Conservation (phyloP, 768 basidiomycete genomes). For the Hydnomerulius pinastri region DNA sequence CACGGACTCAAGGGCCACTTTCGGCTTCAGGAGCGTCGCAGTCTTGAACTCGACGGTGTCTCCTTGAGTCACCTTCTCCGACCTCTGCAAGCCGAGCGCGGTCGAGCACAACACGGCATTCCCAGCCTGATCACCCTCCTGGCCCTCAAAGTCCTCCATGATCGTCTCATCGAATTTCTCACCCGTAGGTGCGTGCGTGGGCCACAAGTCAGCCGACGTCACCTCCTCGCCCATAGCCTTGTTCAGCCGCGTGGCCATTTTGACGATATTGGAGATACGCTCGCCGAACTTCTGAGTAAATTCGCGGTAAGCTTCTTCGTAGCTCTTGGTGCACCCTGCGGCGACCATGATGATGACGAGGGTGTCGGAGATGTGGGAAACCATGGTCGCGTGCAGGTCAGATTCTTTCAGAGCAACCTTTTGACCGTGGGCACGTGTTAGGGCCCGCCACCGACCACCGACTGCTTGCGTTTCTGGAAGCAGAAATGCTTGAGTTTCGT, state of each 20-base stretch:
- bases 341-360: slow-evolving; percentile 44
- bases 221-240: slow-evolving; percentile 61
- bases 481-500: background rate
- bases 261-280: slow-evolving; percentile 36
- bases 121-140: slow-evolving; percentile 9
- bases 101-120: slow-evolving; percentile 53
- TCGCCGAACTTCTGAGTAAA: slow-evolving; percentile 38
- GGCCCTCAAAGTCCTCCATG: slow-evolving; percentile 50
- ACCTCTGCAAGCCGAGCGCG: slow-evolving; percentile 51
- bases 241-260: slow-evolving; percentile 32
- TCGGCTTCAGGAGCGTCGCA: slow-evolving; percentile 51
- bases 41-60: slow-evolving; percentile 49
- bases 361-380: slow-evolving; percentile 46
- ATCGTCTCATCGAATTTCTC: slow-evolving; percentile 38
- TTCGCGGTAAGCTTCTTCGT: slow-evolving; percentile 31
- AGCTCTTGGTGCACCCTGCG: slow-evolving; percentile 38
- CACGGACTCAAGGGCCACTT: slow-evolving; percentile 47
- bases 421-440: slow-evolving; percentile 50
- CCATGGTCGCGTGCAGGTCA: slow-evolving; percentile 36
- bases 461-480: slow-evolving; percentile 49
- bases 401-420: slow-evolving; percentile 32
- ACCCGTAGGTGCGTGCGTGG: slow-evolving; percentile 46
- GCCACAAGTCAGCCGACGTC: slow-evolving; percentile 57
- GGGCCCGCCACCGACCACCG: slow-evolving; percentile 56
- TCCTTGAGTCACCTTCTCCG: slow-evolving; percentile 38